Conservation (phyloP, 192 early-diverging fungal species). For the Kappamyces sp. region DNA sequence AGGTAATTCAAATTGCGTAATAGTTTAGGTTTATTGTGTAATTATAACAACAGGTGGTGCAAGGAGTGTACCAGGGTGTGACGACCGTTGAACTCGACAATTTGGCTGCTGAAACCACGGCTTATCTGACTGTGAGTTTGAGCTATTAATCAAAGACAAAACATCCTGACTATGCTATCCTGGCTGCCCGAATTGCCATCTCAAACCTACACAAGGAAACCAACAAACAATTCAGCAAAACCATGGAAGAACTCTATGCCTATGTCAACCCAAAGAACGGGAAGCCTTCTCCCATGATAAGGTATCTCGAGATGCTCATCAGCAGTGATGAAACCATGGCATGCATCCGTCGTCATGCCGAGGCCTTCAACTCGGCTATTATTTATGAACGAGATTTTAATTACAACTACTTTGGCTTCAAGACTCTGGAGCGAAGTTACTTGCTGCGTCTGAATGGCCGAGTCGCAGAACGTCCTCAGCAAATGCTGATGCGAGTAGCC, state of each 20-base stretch:
- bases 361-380: constrained; percentile 87
- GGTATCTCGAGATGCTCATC: no score
- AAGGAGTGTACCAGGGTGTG: constrained; percentile 94
- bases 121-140: constrained; percentile 46
- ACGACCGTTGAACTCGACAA: constrained; percentile 96
- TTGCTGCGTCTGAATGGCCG: constrained; percentile 80
- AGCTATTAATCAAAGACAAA: constrained; percentile 54
- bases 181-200: constrained; percentile 92
- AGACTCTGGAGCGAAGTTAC: constrained; percentile 96
- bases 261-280: constrained; percentile 87
- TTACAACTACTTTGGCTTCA: constrained; percentile 99
- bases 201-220: constrained; percentile 80
- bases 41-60: constrained; percentile 59
- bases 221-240: constrained; percentile 70
- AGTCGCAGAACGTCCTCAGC: constrained; percentile 93
- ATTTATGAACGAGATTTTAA: constrained; percentile 96
- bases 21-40: background rate
- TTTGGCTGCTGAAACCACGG: constrained; percentile 88
- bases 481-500: constrained; percentile 96
- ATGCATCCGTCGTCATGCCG: constrained; percentile 64
- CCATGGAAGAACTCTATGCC: constrained; percentile 77
- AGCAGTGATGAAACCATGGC: constrained; percentile 67
- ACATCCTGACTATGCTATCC: constrained; percentile 93
- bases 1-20: constrained; percentile 55
- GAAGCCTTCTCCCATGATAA: constrained; percentile 89